Percentiles rank a stretch among this genome's conserved stretches.
phyloP scores from a whole-genome alignment of 768 basidiomycete species.

The Leucosporidium yakuticum region DNA sequence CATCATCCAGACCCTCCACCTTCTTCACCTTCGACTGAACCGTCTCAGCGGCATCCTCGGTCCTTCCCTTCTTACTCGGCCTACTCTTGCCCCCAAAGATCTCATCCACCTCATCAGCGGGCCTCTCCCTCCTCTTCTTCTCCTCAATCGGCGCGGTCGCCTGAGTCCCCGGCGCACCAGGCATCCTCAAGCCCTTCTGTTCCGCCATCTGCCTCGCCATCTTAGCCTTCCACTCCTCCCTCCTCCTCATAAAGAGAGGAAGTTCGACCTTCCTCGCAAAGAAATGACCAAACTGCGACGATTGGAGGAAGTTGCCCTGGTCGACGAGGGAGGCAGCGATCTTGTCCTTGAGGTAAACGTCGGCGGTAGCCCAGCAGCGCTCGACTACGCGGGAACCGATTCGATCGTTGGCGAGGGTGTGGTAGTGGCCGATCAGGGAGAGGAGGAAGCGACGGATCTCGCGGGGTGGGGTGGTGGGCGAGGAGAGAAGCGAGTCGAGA shows the following conservation, averaged over 20 bases:
- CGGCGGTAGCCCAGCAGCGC: conserved; percentile 83
- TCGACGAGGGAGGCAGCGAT: conserved; percentile 73
- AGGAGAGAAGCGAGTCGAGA: conserved; percentile 66
- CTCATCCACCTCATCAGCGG: conserved; percentile 30
- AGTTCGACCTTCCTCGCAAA: conserved; percentile 74
- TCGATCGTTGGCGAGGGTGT: conserved; percentile 74
- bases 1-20: conserved; percentile 21
- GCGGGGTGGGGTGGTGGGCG: conserved; percentile 50
- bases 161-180: conserved; percentile 1
- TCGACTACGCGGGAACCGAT: conserved; percentile 86
- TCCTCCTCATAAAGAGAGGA: conserved; percentile 66
- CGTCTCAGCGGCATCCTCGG: background rate
- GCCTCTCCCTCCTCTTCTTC: conserved; percentile 31
- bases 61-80: background rate
- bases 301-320: conserved; percentile 64
- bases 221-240: conserved; percentile 74
- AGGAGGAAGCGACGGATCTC: conserved; percentile 65
- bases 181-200: conserved; percentile 22
- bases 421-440: conserved; percentile 70
- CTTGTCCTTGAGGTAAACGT: conserved; percentile 93
- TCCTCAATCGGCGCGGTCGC: background rate
- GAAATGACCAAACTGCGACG: conserved; percentile 79
- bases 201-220: conserved; percentile 45
- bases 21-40: background rate
- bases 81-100: conserved; percentile 17